These are phyloP conservation scores for Claviceps arundinis DNA, from an alignment of 2,329 filamentous ascomycete species.

Conservation along the genomic window DNA sequence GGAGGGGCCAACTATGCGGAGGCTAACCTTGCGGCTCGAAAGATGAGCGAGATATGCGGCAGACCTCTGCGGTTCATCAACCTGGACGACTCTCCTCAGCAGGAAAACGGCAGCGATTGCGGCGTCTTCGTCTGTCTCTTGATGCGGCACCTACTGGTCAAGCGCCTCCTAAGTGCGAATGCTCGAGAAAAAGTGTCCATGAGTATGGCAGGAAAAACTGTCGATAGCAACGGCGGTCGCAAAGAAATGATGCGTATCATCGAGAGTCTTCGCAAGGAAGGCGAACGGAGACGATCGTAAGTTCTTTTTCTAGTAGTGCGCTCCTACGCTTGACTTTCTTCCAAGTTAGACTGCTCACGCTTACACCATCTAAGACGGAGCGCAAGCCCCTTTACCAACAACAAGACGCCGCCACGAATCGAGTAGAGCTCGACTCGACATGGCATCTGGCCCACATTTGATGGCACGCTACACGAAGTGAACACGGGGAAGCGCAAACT, in stretches of 20 bases:
- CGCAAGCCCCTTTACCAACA: conserved; percentile 22
- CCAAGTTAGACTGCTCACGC: background rate
- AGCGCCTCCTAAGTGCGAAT: conserved; percentile 65
- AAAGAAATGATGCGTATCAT: conserved; percentile 90
- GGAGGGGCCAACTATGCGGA: conserved; percentile 62
- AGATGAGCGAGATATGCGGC: conserved; percentile 55
- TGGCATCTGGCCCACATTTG: conserved; percentile 17
- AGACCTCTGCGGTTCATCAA: conserved; percentile 62
- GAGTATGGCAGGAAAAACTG: conserved; percentile 75
- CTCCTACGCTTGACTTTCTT: background rate
- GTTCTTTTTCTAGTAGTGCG: conserved; percentile 21
- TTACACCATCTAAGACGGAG: conserved; percentile 17
- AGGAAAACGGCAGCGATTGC: conserved; percentile 86
- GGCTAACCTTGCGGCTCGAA: conserved; percentile 54
- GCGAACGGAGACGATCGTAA: conserved; percentile 69
- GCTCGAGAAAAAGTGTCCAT: conserved; percentile 81
- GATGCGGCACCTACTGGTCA: conserved; percentile 87
- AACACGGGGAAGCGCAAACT: conserved; percentile 3
- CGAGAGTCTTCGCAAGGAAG: conserved; percentile 74
- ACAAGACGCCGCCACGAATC: conserved; percentile 30
- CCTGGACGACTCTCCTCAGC: conserved; percentile 74
- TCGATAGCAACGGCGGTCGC: conserved; percentile 66
- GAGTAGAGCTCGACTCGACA: conserved; percentile 25
- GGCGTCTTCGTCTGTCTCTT: conserved; percentile 91
- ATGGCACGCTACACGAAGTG: conserved; percentile 11